Percentiles rank a stretch among this genome's conserved stretches.
Conservation (phyloP, 768 basidiomycete species). For the Naematelia aurantialba region DNA sequence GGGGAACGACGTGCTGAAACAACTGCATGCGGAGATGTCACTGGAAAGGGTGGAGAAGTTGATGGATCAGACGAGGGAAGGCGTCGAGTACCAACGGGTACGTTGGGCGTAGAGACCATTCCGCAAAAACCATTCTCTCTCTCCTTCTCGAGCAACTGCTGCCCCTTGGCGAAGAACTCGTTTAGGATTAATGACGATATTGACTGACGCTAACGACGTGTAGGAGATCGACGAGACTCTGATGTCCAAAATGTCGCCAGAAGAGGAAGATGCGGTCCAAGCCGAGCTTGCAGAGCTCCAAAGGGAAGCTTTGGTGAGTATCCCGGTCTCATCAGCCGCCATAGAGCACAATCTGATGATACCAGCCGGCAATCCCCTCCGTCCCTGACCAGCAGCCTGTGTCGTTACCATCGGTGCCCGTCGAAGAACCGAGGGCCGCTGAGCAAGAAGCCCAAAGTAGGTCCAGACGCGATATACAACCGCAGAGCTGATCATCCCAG, state of each 20-base stretch:
- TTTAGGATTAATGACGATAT: neutral
- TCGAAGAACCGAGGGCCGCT: conserved; percentile 29
- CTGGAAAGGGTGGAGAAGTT: conserved; percentile 88
- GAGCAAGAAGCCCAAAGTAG: conserved; percentile 9
- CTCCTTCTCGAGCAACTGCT: conserved; percentile 2
- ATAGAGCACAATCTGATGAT: neutral
- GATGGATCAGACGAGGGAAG: conserved; percentile 88
- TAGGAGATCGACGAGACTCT: conserved; percentile 91
- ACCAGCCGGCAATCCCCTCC: conserved; percentile 36
- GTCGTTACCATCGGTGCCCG: conserved; percentile 30
- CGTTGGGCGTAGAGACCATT: conserved; percentile 33
- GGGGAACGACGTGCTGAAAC: conserved; percentile 86
- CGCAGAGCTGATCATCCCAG: too few relatives aligned
- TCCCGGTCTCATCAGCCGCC: neutral
- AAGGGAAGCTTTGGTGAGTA: conserved; percentile 42
- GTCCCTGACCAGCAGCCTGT: conserved; percentile 30
- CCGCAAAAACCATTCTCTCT: too few relatives aligned
- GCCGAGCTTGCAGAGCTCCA: conserved; percentile 71
- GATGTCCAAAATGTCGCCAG: conserved; percentile 70
- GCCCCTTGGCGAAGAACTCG: neutral
- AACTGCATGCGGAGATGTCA: conserved; percentile 91
- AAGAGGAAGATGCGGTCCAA: conserved; percentile 93
- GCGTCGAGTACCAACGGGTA: conserved; percentile 84
- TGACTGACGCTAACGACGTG: too few relatives aligned
- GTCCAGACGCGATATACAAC: too few relatives aligned